phyloP scores from a whole-genome alignment of 352 stramenopile species.

The Globisporangium parvum region DNA sequence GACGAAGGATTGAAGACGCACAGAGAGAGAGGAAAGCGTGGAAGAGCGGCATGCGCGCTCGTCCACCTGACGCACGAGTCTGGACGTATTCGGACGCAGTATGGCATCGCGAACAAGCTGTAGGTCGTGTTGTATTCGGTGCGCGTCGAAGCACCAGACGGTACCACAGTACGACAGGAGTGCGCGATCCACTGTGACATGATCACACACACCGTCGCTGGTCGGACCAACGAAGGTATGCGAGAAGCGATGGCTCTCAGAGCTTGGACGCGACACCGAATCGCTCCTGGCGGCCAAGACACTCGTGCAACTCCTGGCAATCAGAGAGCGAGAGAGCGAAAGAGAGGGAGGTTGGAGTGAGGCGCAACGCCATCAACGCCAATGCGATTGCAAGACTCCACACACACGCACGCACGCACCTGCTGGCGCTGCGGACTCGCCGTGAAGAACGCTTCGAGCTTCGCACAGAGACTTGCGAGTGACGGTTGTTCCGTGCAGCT shows the following conservation, averaged over 20 bases:
- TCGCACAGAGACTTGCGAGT: conserved; percentile 30
- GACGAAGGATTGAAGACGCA: background rate
- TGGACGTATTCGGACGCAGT: background rate
- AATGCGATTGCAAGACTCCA: conserved; percentile 4
- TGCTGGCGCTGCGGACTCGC: conserved; percentile 34
- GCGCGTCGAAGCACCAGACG: too few relatives aligned
- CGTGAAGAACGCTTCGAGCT: conserved; percentile 51
- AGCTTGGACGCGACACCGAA: conserved; percentile 33
- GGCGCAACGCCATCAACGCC: background rate
- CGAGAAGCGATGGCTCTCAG: conserved; percentile 23
- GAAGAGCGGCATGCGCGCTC: background rate
- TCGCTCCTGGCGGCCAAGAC: conserved; percentile 45
- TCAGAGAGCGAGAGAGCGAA: too few relatives aligned
- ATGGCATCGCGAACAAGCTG: too few relatives aligned
- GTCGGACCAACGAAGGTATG: background rate
- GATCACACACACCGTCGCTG: too few relatives aligned
- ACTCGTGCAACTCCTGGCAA: conserved; percentile 45
- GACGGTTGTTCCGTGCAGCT: conserved; percentile 65
- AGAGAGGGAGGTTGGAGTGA: background rate
- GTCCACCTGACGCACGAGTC: background rate
- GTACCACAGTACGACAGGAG: background rate
- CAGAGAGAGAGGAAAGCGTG: background rate
- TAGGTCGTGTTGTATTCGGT: background rate
- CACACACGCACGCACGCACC: conserved; percentile 16
- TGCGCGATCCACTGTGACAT: background rate